Base-by-base conservation (phyloP, 2,329 filamentous ascomycete species). In the Fusarium sp. region DNA sequence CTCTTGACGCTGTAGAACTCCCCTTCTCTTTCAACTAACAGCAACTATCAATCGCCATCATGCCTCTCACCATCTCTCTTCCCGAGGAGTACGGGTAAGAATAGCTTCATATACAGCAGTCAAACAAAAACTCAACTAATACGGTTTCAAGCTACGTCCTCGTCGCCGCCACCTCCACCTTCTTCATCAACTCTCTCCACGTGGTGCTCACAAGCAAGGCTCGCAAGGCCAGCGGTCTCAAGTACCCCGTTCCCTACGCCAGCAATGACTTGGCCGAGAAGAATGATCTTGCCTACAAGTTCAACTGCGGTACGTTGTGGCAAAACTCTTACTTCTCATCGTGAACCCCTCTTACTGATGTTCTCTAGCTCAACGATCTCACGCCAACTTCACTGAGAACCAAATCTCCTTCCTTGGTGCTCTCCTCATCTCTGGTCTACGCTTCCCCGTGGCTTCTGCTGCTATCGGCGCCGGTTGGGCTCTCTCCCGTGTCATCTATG, bases 321-420 rank as follows among this genome's bases (percentile, higher is more conserved):
- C 27, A 31, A 31, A 20, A 48, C 69, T 14, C 56, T 39, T 39
- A 37, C 57, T 4, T 11, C 18, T 22, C 37, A n/a, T 8, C 4
- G 9, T 43, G 20, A 3, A 27, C 52, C 9, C 66, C 5, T 22
- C 24, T 31, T 59, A 52, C 67, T 67, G 61, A 73, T 16, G 6
- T 39, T 33, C 20, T 58, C 39, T 65, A 88, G 87, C 88, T 62
- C 90, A 92, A 78, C 88, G 89, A 57, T 87, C 90, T 11, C 91
- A 93, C 80, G 82, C 85, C 76, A 92, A 93, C 85, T 93, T 87
- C 83, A 86, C 85, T 73, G 92, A 93, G 85, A 91, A 90, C 82
- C 84, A 89, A 39, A 83, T 87, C 10, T 84, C 89, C 5, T 85
- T 89, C 78, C 77, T 92, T 13, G 84, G 83, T 24, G 82, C 85